Percentiles rank a stretch among this genome's conserved stretches.
These are phyloP conservation scores for Andrographis paniculata DNA, from an alignment of 305 asterid genomes.

Conservation along the genomic window DNA sequence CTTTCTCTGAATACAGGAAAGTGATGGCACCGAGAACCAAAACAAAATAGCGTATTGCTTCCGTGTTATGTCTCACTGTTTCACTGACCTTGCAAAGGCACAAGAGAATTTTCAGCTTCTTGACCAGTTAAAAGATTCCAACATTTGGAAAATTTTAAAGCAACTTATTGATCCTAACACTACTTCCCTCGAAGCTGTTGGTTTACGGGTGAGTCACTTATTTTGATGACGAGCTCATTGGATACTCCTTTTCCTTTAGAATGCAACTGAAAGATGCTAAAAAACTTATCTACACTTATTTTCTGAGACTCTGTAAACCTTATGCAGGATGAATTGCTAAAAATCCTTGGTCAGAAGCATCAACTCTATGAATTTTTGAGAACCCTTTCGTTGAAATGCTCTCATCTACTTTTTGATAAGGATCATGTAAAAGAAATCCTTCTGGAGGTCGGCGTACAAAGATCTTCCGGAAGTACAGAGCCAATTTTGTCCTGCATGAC, in stretches of 20 bases:
- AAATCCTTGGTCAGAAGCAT: constrained; percentile 70
- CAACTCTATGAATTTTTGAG: constrained; percentile 72
- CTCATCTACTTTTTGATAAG: constrained; percentile 84
- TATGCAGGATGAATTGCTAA: constrained; percentile 71
- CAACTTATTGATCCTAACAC: constrained; percentile 75
- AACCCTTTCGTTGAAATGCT: constrained; percentile 72
- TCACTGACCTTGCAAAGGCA: constrained; percentile 67
- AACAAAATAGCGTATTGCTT: constrained; percentile 67
- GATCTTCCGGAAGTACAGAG: constrained; percentile 63
- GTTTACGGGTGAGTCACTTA: constrained; percentile 58
- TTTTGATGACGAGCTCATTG: constrained; percentile 15
- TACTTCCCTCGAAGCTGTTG: constrained; percentile 43
- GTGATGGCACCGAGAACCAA: constrained; percentile 66
- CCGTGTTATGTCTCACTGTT: constrained; percentile 91
- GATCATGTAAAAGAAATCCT: constrained; percentile 79
- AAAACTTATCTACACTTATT: constrained; percentile 11
- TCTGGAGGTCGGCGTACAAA: constrained; percentile 62
- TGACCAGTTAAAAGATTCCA: constrained; percentile 82
- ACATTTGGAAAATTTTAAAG: constrained; percentile 55
- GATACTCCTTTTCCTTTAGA: constrained; percentile 10
- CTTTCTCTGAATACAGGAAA: constrained; percentile 49
- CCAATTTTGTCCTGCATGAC: constrained; percentile 86
- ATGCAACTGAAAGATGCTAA: constrained; percentile 13
- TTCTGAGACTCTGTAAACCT: constrained; percentile 24
- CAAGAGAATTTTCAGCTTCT: constrained; percentile 82